Conservation (phyloP, 2,329 filamentous ascomycete species). For the Cladosporium sphaerospermum region DNA sequence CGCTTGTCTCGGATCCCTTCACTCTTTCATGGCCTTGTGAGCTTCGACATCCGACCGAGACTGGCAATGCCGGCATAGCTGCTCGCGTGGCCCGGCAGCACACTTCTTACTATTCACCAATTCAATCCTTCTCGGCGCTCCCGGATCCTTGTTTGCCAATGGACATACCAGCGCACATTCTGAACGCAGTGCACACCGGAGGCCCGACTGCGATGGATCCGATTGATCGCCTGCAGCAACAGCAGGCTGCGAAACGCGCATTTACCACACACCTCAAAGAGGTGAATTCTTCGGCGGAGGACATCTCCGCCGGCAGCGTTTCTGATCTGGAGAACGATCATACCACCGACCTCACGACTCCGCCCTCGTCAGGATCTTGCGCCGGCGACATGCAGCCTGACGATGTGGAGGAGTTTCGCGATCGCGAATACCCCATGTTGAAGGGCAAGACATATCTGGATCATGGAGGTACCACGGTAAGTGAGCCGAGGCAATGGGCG, state of each 20-base stretch:
- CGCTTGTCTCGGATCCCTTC: background rate
- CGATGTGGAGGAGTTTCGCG: constrained; percentile 35
- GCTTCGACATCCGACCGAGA: too few species aligned
- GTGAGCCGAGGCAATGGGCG: constrained; percentile 11
- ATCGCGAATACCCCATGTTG: constrained; percentile 38
- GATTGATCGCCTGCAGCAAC: background rate
- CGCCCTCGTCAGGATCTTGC: constrained; percentile 25
- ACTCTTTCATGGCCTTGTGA: too few species aligned
- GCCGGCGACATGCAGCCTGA: constrained; percentile 29
- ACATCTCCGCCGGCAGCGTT: constrained; percentile 28
- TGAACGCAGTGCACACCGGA: constrained; percentile 17
- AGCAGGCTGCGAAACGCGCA: background rate
- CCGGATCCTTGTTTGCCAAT: constrained; percentile 9
- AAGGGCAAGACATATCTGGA: constrained; percentile 39
- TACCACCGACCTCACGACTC: constrained; percentile 32
- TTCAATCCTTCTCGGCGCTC: too few species aligned
- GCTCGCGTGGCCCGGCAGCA: too few species aligned
- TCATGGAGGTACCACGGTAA: constrained; percentile 37
- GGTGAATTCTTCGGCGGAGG: constrained; percentile 23
- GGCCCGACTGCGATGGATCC: constrained; percentile 2
- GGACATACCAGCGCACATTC: constrained; percentile 22
- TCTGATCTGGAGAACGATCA: constrained; percentile 30
- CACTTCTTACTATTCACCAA: too few species aligned
- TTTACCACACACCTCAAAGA: constrained; percentile 3
- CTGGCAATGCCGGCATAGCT: too few species aligned